Base-by-base conservation (phyloP, 352 stramenopile species). In the Globisporangium polare region DNA sequence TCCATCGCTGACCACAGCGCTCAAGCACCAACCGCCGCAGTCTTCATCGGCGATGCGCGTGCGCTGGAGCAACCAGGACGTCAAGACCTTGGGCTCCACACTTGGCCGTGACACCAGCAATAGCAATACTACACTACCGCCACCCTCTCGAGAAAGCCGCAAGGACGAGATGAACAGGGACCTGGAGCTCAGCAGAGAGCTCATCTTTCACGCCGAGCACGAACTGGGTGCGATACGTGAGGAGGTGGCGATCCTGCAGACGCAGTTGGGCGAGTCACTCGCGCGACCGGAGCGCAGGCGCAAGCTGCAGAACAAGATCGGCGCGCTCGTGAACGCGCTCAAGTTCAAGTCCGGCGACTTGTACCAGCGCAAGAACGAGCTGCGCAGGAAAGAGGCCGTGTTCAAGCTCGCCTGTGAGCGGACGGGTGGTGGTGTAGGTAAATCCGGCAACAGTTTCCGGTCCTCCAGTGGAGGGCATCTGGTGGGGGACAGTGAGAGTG, bases 351-450 rank as follows among this genome's bases (percentile, higher is more conserved):
- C 78, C 0, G 85, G 80, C 10, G 83, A 91, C 35, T 52, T 91
- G 18, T 94, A 83, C 53, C 82, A 92, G 60, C 78, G 85, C 18
- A 77, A 73, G 58, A 92, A 94, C 63, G 80, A 92, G 50, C 68
- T 94, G 15, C 80, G 78, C 33, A 75, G 77, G 27, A 88, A 88
- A 39, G 76, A 85, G 51, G 65, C 69, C 15, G 74, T 76, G n/a
- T 78, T 64, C 26, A 75, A 63, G 5, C 58, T 69, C 27, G 31
- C 33, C 3, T 58, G 58, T 20, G 63, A 69, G 22, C 58, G 58
- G 8, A 12, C 17, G n/a, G 26, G 31, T 20, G 45, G 54, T 43
- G 33, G 15, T 31, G 43, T 39, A 9, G 33, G 33, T 27, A 47
- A 17, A 33, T 22, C 18, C 22, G 41, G 41, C 12, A 22, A 46